Evolutionary conservation across 1,139 yeast genomes (phyloP), one percentile per base, ranked within the genome.

Genomic region (Taphrina pruni): DNA sequence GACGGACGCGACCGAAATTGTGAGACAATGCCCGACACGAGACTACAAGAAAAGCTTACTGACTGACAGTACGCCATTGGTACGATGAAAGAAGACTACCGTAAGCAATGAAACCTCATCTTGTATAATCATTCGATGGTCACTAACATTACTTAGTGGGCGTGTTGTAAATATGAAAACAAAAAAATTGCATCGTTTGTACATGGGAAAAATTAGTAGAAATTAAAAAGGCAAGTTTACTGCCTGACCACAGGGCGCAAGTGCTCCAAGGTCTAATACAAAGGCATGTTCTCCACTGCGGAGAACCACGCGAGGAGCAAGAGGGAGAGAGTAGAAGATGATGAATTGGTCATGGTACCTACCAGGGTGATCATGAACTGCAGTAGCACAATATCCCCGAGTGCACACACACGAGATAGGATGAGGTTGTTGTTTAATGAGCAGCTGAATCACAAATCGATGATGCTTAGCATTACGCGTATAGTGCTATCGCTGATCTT

Each of bases 1-100:
- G 78, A 91, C 97, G 26, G 99, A 95, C 80, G 99, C 95, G 20
- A 95, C 96, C 76, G 95, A 95, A 75, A 93, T 94, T 94, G 80
- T 78, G 74, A 73, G 80, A 26, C 32, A 26, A 26, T 26, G 32
- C 32, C 32, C 32, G 32, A 26, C 32, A 26, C 32, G 32, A 26
- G 32, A 26, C 32, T 26, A 2, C 32, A 26, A 26, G 32, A 26
- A 26, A 8, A 17, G 45, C 65, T 39, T 50, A 60, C 38, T 61
- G 57, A 71, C 67, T 65, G 69, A 65, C 45, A 69, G 70, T 69
- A 55, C 70, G 69, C 69, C 46, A 78, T 79, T 78, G 99, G 99
- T 70, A 90, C 96, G 80, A 94, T 94, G 76, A 94, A 94, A 79
- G 99, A 94, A 81, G 99, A 94, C 81, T 93, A 91, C 78, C 38